Evolutionary conservation across 306 rosid species (phyloP).

Genomic region (Notholithocarpus densiflorus): DNA sequence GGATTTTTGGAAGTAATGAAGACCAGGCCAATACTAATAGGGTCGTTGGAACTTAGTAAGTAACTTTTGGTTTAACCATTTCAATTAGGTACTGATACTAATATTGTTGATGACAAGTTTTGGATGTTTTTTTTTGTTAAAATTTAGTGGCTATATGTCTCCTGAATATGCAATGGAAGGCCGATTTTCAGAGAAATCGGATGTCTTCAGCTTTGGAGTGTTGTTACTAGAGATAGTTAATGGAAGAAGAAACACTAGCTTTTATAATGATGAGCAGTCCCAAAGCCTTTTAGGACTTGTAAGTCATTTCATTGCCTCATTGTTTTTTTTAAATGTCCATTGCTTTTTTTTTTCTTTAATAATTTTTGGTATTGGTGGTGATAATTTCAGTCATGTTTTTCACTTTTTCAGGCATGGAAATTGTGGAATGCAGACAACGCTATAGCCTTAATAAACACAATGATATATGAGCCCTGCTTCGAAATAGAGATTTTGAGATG

Average conservation of each 20-base stretch:
- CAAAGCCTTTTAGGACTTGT: conserved; percentile 17
- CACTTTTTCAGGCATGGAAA: not conserved
- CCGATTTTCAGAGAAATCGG: not conserved
- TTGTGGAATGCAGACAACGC: not conserved
- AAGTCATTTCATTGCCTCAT: not conserved
- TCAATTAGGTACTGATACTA: too few species aligned
- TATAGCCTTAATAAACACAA: not conserved
- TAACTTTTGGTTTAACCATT: not conserved
- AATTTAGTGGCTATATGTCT: not conserved
- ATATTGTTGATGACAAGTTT: too few species aligned
- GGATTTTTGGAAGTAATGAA: conserved; percentile 14
- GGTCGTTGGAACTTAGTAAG: conserved; percentile 30
- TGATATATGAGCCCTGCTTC: not conserved
- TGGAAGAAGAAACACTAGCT: not conserved
- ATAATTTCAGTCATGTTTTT: not conserved
- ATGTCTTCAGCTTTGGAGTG: conserved; percentile 12
- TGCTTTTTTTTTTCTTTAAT: too few species aligned
- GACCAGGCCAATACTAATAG: conserved; percentile 20
- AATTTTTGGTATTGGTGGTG: too few species aligned
- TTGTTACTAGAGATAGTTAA: conserved; percentile 4
- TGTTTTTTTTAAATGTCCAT: too few species aligned
- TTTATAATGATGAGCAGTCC: not conserved
- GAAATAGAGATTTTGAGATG: not conserved
- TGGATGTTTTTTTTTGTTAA: not conserved
- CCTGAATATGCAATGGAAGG: conserved; percentile 2